Conservation (phyloP, 495 filamentous ascomycete genomes). For the Saxophila tyrrhenica region DNA sequence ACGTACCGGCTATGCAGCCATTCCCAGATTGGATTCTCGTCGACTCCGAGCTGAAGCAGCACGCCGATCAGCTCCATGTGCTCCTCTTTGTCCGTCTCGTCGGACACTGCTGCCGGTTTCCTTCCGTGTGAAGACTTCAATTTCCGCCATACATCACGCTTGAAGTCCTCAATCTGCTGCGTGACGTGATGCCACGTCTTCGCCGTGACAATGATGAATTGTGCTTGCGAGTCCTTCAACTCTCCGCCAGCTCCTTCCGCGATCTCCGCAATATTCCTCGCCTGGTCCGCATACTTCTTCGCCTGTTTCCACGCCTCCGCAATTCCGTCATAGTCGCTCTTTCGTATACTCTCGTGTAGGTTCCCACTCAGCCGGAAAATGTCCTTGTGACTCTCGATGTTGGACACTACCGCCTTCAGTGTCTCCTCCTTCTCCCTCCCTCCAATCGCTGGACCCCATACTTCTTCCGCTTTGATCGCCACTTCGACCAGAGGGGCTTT, state of each 20-base stretch:
- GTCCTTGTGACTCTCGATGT: conserved; percentile 65
- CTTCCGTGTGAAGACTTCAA: conserved; percentile 36
- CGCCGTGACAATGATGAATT: conserved; percentile 75
- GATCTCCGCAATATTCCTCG: conserved; percentile 48
- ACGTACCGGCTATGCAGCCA: conserved; percentile 87
- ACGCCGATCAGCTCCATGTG: conserved; percentile 83
- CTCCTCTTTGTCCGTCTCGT: conserved; percentile 53
- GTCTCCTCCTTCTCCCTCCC: conserved; percentile 85
- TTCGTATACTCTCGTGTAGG: conserved; percentile 75
- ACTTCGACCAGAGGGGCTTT: conserved; percentile 77
- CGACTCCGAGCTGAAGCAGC: conserved; percentile 79
- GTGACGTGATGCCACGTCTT: conserved; percentile 93
- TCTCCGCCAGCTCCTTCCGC: conserved; percentile 35
- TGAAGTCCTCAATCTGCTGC: conserved; percentile 71
- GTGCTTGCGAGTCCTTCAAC: conserved; percentile 62
- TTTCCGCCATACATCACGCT: conserved; percentile 74
- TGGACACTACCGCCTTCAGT: conserved; percentile 59
- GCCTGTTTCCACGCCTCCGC: conserved; percentile 79
- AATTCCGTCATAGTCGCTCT: conserved; percentile 75
- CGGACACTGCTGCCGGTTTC: conserved; percentile 11
- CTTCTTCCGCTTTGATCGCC: conserved; percentile 85
- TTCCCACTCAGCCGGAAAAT: conserved; percentile 67
- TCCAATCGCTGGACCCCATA: conserved; percentile 89
- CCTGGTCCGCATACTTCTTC: conserved; percentile 60
- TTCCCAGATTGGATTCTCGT: conserved; percentile 90